Evolutionary conservation across 345 rosid species (phyloP).

Genomic region (Salix arbutifolia): DNA sequence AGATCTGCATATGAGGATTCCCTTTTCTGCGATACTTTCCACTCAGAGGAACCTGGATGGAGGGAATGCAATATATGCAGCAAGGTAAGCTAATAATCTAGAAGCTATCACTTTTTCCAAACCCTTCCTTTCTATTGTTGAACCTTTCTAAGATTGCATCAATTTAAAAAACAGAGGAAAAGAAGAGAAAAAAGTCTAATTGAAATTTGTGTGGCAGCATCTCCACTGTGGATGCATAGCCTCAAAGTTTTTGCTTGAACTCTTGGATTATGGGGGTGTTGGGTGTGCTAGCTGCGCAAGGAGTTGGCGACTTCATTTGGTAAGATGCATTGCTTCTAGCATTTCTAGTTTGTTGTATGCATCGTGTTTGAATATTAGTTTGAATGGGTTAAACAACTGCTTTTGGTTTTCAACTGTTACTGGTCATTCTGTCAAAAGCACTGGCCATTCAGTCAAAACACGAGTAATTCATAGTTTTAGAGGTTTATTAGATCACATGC

Average conservation of each 20-base stretch:
- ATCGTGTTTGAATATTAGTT: neutral
- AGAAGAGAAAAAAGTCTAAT: conserved; percentile 2
- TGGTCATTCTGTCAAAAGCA: neutral
- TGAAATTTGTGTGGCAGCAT: conserved; percentile 41
- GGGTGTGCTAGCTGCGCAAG: conserved; percentile 57
- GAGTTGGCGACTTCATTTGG: conserved; percentile 36
- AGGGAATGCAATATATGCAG: conserved; percentile 64
- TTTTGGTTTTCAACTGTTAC: neutral
- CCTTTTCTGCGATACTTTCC: conserved; percentile 67
- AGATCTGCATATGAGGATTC: conserved; percentile 67
- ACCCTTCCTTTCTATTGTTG: neutral
- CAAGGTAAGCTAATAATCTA: conserved; percentile 42
- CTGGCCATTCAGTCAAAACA: neutral
- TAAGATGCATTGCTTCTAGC: conserved; percentile 32
- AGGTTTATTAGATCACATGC: neutral
- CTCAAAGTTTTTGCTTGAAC: conserved; percentile 46
- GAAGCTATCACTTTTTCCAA: neutral
- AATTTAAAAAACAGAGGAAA: neutral
- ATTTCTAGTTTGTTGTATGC: neutral
- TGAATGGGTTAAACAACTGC: neutral
- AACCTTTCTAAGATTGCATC: neutral
- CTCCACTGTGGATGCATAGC: conserved; percentile 95
- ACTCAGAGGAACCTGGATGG: conserved; percentile 81
- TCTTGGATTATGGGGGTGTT: conserved; percentile 80
- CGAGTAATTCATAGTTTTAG: neutral